phyloP scores from a whole-genome alignment of 2,329 filamentous ascomycete genomes.

The Neoarthrinium moseri region DNA sequence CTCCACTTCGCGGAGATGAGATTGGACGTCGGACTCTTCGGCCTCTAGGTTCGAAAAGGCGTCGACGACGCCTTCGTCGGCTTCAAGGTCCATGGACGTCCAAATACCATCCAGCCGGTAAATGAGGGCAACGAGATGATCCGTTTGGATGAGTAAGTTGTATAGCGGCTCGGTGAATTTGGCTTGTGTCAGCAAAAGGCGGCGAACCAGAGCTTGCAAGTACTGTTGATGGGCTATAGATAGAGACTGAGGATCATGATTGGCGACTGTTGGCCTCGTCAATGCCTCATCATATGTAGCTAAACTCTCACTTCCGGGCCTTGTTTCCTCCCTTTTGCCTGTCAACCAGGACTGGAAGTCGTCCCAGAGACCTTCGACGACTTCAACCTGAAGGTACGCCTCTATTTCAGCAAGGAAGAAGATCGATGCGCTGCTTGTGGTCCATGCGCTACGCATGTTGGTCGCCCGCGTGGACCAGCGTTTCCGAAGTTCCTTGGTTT shows the following conservation, averaged over 20 bases:
- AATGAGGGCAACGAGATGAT: conserved; percentile 76
- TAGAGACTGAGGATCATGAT: conserved; percentile 82
- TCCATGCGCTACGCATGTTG: conserved; percentile 83
- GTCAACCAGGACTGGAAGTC: conserved; percentile 76
- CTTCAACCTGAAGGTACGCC: conserved; percentile 85
- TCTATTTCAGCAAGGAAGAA: conserved; percentile 89
- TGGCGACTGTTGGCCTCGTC: conserved; percentile 6
- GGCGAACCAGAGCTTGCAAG: conserved; percentile 64
- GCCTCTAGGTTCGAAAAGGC: conserved; percentile 67
- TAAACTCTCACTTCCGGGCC: not conserved
- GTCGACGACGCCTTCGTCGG: conserved; percentile 78
- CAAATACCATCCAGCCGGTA: conserved; percentile 75
- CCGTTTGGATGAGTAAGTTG: conserved; percentile 69
- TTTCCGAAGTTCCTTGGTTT: conserved; percentile 60
- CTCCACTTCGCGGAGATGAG: conserved; percentile 64
- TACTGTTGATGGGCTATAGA: conserved; percentile 78
- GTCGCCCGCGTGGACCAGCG: conserved; percentile 62
- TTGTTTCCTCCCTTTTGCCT: conserved; percentile 28
- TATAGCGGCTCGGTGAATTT: conserved; percentile 66
- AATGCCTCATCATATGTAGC: conserved; percentile 4
- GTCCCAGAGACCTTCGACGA: conserved; percentile 78
- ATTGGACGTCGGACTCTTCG: conserved; percentile 69
- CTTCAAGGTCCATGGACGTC: conserved; percentile 75
- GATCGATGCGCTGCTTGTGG: conserved; percentile 79
- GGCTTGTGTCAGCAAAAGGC: conserved; percentile 64